Conservation (phyloP, 2,329 filamentous ascomycete genomes). For the Fusarium globosum region DNA sequence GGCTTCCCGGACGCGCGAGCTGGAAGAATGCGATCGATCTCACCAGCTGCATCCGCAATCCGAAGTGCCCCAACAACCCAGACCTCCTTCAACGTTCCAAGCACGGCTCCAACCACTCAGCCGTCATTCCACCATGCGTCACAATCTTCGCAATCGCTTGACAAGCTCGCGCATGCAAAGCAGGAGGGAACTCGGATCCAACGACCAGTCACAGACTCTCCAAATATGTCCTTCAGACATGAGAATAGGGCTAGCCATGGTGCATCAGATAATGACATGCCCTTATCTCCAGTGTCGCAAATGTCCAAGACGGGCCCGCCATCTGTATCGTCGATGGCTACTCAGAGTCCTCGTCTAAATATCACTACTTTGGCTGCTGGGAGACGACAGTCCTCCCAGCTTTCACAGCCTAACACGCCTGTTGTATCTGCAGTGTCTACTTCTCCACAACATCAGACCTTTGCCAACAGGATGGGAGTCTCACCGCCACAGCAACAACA, state of each 20-base stretch:
- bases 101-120: slow-evolving; percentile 29
- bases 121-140: slow-evolving; percentile 17
- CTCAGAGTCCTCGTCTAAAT: slow-evolving; percentile 42
- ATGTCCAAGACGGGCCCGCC: slow-evolving; percentile 38
- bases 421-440: slow-evolving; percentile 24
- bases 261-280: slow-evolving; percentile 20
- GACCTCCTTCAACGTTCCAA: slow-evolving; percentile 29
- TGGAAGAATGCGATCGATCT: slow-evolving; percentile 28
- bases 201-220: slow-evolving; percentile 27
- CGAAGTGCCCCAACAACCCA: slow-evolving; percentile 29
- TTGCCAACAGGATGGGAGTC: slow-evolving; percentile 21
- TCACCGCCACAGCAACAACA: slow-evolving; percentile 28
- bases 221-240: slow-evolving; percentile 27
- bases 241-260: slow-evolving; percentile 16
- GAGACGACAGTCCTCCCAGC: slow-evolving; percentile 29
- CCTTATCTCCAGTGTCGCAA: slow-evolving; percentile 41
- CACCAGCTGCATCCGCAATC: slow-evolving; percentile 25
- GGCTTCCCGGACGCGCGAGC: slow-evolving; percentile 12
- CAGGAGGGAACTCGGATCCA: slow-evolving; percentile 22
- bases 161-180: slow-evolving; percentile 27
- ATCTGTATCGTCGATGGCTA: slow-evolving; percentile 41
- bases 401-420: slow-evolving; percentile 23
- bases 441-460: slow-evolving; percentile 30
- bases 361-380: slow-evolving; percentile 18
- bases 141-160: slow-evolving; percentile 36